Evolutionary conservation across 345 rosid species (phyloP).

Genomic region (Citrus medica): DNA sequence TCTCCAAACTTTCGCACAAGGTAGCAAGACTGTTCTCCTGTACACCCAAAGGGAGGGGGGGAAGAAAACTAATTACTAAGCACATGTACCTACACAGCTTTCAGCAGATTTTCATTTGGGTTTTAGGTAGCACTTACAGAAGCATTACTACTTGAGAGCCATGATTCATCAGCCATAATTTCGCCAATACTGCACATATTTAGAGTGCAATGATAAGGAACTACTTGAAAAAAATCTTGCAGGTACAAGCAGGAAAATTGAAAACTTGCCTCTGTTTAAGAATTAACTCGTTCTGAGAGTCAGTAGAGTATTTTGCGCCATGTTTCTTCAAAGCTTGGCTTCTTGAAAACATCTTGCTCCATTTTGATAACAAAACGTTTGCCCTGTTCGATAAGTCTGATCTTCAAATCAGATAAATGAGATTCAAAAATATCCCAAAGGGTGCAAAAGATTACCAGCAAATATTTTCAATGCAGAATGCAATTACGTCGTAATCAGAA

Average conservation of each 20-base stretch:
- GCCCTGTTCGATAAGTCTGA: constrained; percentile 99
- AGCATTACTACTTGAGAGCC: constrained; percentile 42
- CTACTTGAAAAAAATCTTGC: constrained; percentile 5
- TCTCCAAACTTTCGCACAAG: constrained; percentile 48
- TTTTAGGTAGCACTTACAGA: constrained; percentile 46
- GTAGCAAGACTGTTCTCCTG: constrained; percentile 63
- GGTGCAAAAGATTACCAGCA: constrained; percentile 8
- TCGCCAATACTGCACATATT: constrained; percentile 67
- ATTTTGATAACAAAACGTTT: constrained; percentile 72
- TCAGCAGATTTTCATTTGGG: constrained; percentile 12
- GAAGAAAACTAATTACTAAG: not conserved
- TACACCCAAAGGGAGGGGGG: constrained; percentile 13
- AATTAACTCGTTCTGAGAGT: constrained; percentile 64
- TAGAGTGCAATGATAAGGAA: constrained; percentile 25
- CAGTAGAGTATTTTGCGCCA: constrained; percentile 50
- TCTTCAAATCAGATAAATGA: constrained; percentile 95
- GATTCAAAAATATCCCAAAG: constrained; percentile 38
- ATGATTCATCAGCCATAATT: constrained; percentile 67
- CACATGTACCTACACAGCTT: not conserved
- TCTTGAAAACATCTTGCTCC: constrained; percentile 87
- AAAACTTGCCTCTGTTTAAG: constrained; percentile 75
- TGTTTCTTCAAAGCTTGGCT: constrained; percentile 71
- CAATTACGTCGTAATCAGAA: not conserved
- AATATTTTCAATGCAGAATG: not conserved
- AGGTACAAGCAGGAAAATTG: constrained; percentile 16